Conservation (phyloP, 768 basidiomycete species). For the Amanita molliuscula region DNA sequence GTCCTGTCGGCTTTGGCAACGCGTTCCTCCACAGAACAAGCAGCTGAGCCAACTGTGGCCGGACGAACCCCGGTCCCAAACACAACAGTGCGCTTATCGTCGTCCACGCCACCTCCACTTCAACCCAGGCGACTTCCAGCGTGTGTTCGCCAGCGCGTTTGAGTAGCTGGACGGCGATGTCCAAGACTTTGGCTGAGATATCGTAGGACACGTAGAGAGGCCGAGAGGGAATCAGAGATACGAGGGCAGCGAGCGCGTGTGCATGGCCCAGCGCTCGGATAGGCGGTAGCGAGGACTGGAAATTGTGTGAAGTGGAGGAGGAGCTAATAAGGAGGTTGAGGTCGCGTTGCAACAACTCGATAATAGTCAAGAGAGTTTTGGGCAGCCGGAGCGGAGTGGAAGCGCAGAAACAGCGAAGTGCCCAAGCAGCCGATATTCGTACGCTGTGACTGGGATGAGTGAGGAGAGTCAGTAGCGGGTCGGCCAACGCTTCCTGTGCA, state of each 20-base stretch:
- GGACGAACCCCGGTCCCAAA: constrained; percentile 88
- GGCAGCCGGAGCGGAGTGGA: constrained; percentile 81
- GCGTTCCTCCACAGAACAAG: constrained; percentile 97
- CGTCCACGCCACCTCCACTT: constrained; percentile 93
- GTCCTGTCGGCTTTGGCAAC: constrained; percentile 87
- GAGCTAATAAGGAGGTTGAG: constrained; percentile 65
- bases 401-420: constrained; percentile 83
- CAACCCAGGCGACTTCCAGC: constrained; percentile 66
- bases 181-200: constrained; percentile 80
- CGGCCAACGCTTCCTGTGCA: constrained; percentile 69
- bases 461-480: constrained; percentile 77
- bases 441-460: constrained; percentile 82
- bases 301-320: constrained; percentile 25
- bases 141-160: constrained; percentile 91
- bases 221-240: constrained; percentile 76
- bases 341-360: constrained; percentile 80
- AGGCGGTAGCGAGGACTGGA: constrained; percentile 1
- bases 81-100: constrained; percentile 85
- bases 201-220: constrained; percentile 95
- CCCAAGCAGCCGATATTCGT: constrained; percentile 81
- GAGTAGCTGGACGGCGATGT: constrained; percentile 82
- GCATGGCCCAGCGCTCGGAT: constrained; percentile 74
- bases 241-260: constrained; percentile 80
- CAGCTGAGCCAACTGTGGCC: constrained; percentile 86
- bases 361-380: constrained; percentile 63